Base-by-base conservation (phyloP, 148 eudicot genomes). In the Euryodendron excelsum region DNA sequence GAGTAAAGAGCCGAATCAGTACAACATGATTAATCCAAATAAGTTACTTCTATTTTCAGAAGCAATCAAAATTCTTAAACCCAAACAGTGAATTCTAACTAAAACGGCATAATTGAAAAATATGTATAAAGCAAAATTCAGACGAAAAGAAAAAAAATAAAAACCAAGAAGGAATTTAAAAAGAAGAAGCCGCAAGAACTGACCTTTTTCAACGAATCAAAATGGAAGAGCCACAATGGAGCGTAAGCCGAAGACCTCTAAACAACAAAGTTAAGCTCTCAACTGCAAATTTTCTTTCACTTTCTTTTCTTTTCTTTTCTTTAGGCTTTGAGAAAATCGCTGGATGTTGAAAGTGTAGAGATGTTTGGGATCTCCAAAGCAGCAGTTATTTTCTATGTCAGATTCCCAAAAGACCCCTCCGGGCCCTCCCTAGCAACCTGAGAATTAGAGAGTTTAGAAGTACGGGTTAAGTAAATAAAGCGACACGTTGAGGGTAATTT, bases 361-460 rank as follows among this genome's bases (percentile, higher is more conserved):
- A 68, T 23, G 28, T 14, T 41, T 68, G 50, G n/a, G 5, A 68
- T 21, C 1, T 41, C 15, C 72, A 39, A 68, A 68, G 50, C 7
- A n/a, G 50, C 72, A 52, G 48, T 68, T 68, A 68, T 39, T 37
- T 39, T 30, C 41, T 37, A 0, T 41, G 1, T 25, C 4, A n/a
- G 0, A 68, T 68, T 9, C 72, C 50, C 52, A 41, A 68, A 66
- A 68, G n/a, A 68, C 17, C 72, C 72, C 30, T 41, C n/a, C n/a
- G n/a, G n/a, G n/a, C n/a, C n/a, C n/a, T 9, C 2, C 11, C 3
- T 4, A 8, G 14, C 3, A 10, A 66, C 4, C 47, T 41, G 6
- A 7, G 7, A n/a, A 33, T 14, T 2, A 17, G 5, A 2, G 3
- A 45, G 1, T n/a, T 36, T 2, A 45, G 72, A 68, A 9, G 15